Conservation (phyloP, 768 basidiomycete species). For the Boletus edulis region DNA sequence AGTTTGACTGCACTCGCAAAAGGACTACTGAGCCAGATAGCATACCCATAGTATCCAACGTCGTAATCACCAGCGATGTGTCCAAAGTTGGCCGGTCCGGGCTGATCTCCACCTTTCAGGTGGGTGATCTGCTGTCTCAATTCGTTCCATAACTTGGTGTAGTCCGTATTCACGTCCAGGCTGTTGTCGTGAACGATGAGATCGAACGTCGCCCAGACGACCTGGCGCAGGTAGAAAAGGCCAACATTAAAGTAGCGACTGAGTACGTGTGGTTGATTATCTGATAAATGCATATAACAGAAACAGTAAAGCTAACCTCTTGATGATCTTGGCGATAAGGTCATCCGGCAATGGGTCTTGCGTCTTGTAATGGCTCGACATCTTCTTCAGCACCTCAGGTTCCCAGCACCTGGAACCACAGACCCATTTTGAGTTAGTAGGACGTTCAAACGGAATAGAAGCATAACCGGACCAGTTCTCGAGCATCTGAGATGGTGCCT, state of each 20-base stretch:
- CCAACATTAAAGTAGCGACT: slow-evolving; percentile 79
- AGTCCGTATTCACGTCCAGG: slow-evolving; percentile 55
- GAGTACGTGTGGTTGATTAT: background rate
- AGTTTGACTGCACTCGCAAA: background rate
- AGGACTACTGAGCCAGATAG: background rate
- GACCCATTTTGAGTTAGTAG: background rate
- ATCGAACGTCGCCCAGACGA: slow-evolving; percentile 57
- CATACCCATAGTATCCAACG: slow-evolving; percentile 62
- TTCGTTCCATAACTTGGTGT: slow-evolving; percentile 71
- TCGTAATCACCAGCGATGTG: slow-evolving; percentile 75
- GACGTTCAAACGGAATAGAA: background rate
- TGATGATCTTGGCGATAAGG: slow-evolving; percentile 69
- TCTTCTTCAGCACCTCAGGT: slow-evolving; percentile 64
- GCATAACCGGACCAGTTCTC: slow-evolving; percentile 66
- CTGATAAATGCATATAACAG: background rate
- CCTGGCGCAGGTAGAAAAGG: slow-evolving; percentile 60
- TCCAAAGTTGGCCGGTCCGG: slow-evolving; percentile 70
- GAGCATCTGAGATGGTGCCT: slow-evolving; percentile 90
- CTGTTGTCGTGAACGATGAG: slow-evolving; percentile 15
- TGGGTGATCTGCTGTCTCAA: slow-evolving; percentile 65
- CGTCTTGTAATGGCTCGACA: slow-evolving; percentile 77
- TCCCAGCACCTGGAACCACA: slow-evolving; percentile 64
- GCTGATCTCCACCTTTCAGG: slow-evolving; percentile 57
- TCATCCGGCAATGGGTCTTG: slow-evolving; percentile 66
- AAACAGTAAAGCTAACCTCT: slow-evolving; percentile 44